Evolutionary conservation across 495 filamentous ascomycete genomes (phyloP), one percentile per base, ranked within the genome.

Genomic region (Annulohypoxylon nitens): DNA sequence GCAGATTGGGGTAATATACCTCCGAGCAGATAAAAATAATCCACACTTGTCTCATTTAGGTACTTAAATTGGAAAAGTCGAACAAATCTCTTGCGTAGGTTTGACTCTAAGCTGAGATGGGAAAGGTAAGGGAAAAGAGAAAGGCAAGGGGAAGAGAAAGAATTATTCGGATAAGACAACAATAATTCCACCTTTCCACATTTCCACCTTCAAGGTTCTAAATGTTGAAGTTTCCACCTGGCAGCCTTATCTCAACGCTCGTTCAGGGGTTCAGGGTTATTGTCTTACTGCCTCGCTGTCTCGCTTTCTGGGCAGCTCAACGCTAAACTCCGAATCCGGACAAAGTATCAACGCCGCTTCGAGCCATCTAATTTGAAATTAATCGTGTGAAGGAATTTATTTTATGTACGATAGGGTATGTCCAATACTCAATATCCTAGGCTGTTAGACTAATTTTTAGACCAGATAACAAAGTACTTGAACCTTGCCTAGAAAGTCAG

Each of bases 341-440:
- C 48, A 41, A 69, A 36, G 61, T 33, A 25, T 23, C 20, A 47
- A 36, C 55, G 61, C 71, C 61, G 65, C 71, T 66, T 74, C 61
- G 61, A 69, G 61, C 55, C 53, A 57, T 47, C n/a, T 60, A 71
- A 71, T 71, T 66, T 65, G 55, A 58, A 45, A 43, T 50, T n/a
- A 45, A 53, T 57, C 16, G 23, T 57, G 45, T 47, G 45, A 39
- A 61, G 30, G 39, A 59, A 58, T 59, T 45, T 41, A 41, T 41
- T 41, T 41, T 7, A 54, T 45, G 37, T 53, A 54, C 47, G n/a
- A 30, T 64, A 34, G 14, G n/a, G 41, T 14, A 36, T 45, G 47
- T 51, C 18, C 47, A 51, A 51, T 51, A 10, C 14, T 11, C n/a
- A 48, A 20, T 16, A 18, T 5, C 45, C 45, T 20, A 48, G 16